Evolutionary conservation across 2,329 filamentous ascomycete genomes (phyloP).

Genomic region (Penicillium nordicum): DNA sequence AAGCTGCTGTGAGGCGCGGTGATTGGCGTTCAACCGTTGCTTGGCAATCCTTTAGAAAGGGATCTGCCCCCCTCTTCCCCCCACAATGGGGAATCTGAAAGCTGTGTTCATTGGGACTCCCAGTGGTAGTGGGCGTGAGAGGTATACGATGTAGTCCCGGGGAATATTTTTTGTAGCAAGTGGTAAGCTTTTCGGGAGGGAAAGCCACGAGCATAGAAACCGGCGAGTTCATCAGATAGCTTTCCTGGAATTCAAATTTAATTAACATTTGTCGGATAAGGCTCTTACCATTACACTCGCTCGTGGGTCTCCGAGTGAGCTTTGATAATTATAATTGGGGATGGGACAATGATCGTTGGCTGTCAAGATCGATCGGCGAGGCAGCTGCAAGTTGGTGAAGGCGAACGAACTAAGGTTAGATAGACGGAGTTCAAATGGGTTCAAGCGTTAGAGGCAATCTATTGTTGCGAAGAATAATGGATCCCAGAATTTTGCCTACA

Average conservation of each 20-base stretch:
- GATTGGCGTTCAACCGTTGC: conserved; percentile 7
- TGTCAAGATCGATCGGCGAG: conserved; percentile 1
- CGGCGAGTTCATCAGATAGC: conserved; percentile 1
- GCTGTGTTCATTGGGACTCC: neutral
- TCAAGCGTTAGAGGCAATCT: neutral
- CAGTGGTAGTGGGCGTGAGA: neutral
- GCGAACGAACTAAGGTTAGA: neutral
- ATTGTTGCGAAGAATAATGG: neutral
- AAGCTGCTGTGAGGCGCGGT: conserved; percentile 1
- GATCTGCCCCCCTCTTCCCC: conserved; percentile 7
- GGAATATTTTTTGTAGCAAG: neutral
- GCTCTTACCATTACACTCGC: neutral
- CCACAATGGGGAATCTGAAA: conserved; percentile 14
- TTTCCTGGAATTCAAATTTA: conserved; percentile 15
- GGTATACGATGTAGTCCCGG: neutral
- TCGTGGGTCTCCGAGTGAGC: neutral
- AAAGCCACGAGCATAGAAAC: neutral
- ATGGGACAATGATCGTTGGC: neutral
- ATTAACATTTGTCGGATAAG: conserved; percentile 7
- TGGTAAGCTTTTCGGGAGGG: conserved; percentile 6
- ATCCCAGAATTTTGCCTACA: neutral
- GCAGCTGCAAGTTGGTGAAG: neutral
- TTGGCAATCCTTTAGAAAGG: conserved; percentile 5
- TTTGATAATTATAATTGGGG: neutral
- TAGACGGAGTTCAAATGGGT: neutral